Evolutionary conservation across 1,139 yeast genomes (phyloP).

Genomic region (Geotrichum cucujoidarum): DNA sequence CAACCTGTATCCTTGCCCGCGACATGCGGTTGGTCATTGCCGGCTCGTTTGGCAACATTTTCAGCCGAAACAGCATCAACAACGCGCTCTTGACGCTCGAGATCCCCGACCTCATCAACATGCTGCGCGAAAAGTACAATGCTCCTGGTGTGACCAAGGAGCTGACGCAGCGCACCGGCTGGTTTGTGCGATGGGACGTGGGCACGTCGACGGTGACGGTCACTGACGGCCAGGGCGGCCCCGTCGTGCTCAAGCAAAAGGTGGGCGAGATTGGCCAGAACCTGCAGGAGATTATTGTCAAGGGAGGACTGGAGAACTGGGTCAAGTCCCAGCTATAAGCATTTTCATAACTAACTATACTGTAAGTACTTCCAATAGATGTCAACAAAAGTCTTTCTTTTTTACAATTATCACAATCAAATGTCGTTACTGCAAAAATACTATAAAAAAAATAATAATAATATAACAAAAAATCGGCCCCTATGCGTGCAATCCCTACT

Average conservation of each 20-base stretch:
- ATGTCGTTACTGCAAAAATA: background rate
- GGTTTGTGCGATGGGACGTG: slow-evolving; percentile 91
- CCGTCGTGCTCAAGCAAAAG: slow-evolving; percentile 66
- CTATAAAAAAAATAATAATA: slow-evolving; percentile 2
- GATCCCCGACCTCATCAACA: slow-evolving; percentile 77
- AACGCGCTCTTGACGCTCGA: slow-evolving; percentile 91
- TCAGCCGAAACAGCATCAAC: slow-evolving; percentile 91
- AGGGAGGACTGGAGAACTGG: slow-evolving; percentile 99
- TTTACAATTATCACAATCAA: background rate
- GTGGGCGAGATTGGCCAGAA: slow-evolving; percentile 95
- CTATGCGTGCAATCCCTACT: background rate
- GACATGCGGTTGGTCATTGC: slow-evolving; percentile 91
- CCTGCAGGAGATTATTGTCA: slow-evolving; percentile 90
- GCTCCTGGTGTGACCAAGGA: slow-evolving; percentile 47
- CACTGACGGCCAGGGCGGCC: slow-evolving; percentile 57
- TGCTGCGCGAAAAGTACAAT: slow-evolving; percentile 64
- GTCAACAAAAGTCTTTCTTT: background rate
- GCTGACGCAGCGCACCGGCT: slow-evolving; percentile 89
- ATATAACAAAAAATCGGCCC: background rate
- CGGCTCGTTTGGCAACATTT: slow-evolving; percentile 96
- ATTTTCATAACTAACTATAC: background rate
- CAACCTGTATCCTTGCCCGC: slow-evolving; percentile 90
- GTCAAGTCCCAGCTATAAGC: slow-evolving; percentile 51
- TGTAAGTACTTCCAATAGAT: background rate
- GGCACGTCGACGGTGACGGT: slow-evolving; percentile 76